Evolutionary conservation across 164 flowering plant genomes (phyloP), one percentile per base, ranked within the genome.

Genomic region (Amborella trichopoda): DNA sequence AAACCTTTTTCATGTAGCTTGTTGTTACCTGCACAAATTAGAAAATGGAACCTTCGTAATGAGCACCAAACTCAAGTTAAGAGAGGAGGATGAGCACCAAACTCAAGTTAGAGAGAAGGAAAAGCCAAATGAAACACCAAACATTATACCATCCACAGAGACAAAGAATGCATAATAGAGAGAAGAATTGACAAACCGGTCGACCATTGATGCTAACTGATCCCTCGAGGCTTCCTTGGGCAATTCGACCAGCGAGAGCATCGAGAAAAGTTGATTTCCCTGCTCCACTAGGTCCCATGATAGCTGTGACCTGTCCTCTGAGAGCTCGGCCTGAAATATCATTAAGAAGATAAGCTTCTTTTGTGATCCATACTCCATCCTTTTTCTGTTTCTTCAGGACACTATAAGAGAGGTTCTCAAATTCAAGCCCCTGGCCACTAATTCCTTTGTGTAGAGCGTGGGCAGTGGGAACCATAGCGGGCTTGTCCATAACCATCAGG

Each of bases 231-330:
- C 94, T 83, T 8, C 94, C 94, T 14, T 57, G 70, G 0, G 85
- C 83, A 40, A 83, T 83, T 57, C 83, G 63, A 4, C 88, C 85
- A 2, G 85, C 85, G 65, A 80, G 50, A 17, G 94, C 88, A 60
- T 80, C 94, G 34, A 83, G 85, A 65, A 83, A 78, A 0, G 85
- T 83, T 9, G 85, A 83, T 59, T 83, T 83, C 12, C 94, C 94
- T 10, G 94, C 87, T 16, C 94, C 85, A 63, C 93, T 80, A 38
- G 93, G 84, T 22, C 88, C 88, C 72, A 83, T 56, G 54, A 83
- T 75, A 33, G 87, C 93, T 77, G 78, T 69, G 47, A 83, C 46
- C 50, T 80, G 82, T 26, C 93, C 83, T 55, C 75, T 76, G 49
- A 69, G 54, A 17, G 88, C 94, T 46, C 80, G 88, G 2, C 88